phyloP scores from a whole-genome alignment of 768 basidiomycete genomes.

The Clitopilus passeckerianus region DNA sequence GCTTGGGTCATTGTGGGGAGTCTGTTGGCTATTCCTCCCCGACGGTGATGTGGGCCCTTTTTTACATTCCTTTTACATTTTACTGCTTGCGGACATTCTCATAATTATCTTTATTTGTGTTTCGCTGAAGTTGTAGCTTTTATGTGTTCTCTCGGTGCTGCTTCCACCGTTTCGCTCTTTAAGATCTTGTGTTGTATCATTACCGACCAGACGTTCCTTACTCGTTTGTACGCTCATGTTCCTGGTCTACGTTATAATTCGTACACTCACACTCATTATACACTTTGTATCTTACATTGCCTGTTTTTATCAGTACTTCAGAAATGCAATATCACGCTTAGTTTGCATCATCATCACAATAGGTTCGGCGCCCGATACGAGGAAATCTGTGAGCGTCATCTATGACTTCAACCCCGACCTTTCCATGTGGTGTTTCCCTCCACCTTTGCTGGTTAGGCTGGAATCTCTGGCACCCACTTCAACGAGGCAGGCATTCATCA shows the following conservation, averaged over 20 bases:
- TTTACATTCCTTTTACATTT: not conserved
- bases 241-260: not conserved
- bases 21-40: constrained; percentile 36
- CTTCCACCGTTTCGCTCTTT: not conserved
- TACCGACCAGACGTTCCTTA: not conserved
- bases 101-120: not conserved
- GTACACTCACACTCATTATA: not conserved
- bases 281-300: not conserved
- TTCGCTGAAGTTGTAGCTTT: not conserved
- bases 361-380: no score
- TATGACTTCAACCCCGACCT: no score
- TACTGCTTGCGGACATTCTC: not conserved
- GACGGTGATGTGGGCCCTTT: constrained; percentile 2
- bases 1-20: constrained; percentile 34
- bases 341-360: no score
- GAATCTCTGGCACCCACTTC: not conserved
- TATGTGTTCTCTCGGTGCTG: not conserved
- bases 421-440: no score
- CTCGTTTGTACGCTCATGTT: not conserved
- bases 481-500: not conserved
- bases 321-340: not conserved
- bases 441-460: not conserved
- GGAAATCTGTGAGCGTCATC: no score
- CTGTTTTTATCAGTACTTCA: not conserved
- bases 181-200: not conserved